Evolutionary conservation across 805 yeast genomes (phyloP), one percentile per base, ranked within the genome.

Genomic region (Metschnikowia orientalis): DNA sequence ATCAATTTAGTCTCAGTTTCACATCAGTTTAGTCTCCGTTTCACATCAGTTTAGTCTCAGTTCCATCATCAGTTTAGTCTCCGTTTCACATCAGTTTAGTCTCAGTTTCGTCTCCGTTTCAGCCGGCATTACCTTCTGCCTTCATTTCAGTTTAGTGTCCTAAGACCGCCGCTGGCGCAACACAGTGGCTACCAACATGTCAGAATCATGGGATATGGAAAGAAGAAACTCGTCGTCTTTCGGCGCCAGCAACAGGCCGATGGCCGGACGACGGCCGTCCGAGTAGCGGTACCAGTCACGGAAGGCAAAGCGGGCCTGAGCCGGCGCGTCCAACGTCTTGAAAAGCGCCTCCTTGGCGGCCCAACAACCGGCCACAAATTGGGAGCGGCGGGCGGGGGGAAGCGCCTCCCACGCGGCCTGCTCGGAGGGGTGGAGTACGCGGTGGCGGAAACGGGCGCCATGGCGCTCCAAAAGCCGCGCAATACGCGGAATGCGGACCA

Each of bases 331-430:
- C 36, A 84, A 53, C 0, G 79, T 65, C 53, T 84, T 84, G 53
- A 63, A 84, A 6, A 81, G 48, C 1, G 92, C 89, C 47, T 84
- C 94, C 44, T 84, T 84, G 6, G 73, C 60, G 7, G 87, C 79
- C 94, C 94, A 84, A 12, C 56, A 45, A 2, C 77, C 75, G 1
- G 85, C 73, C 12, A 82, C 52, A 3, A 63, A 49, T 21, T 51
- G 50, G 53, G 24, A 63, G 6, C 47, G 41, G 1, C 45, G 50
- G 1, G 48, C 3, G 30, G 17, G 8, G 19, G 10, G 11, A 9
- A 18, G 10, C 14, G 41, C 18, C 4, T 41, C 30, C 32, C 71
- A 69, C 4, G 33, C 37, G 2, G 69, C 51, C 8, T 45, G 32
- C 39, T 69, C 58, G 50, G 73, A 77, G 12, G 67, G 66, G 50